Base-by-base conservation (phyloP, 768 basidiomycete genomes). In the Pulveroboletus sp. region DNA sequence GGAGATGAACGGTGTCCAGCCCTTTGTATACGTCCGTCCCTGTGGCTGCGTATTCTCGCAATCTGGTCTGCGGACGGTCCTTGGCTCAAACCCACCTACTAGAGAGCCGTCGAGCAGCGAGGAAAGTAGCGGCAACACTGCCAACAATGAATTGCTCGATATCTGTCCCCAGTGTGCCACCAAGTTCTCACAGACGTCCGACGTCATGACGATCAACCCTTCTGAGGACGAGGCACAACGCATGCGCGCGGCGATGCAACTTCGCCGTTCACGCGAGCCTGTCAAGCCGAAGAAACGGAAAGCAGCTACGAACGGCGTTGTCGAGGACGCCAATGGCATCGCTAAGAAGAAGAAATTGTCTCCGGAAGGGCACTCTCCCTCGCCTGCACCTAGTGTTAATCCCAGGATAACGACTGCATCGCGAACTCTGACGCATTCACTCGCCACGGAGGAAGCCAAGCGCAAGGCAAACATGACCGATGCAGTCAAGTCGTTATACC, bases 31-130 rank as follows among this genome's bases (percentile, higher is more conserved):
- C 63, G 68, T 97, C 57, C 74, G 77, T 13, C 71, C 84, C 0
- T 98, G 95, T 60, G 93, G 93, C 14, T 94, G 92, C 65, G 91
- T 93, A 27, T 91, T 97, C 71, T 86, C 91, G 5, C 86, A 88
- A 51, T 85, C 85, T 0, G 90, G 87, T 3, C 74, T 97, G 35
- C 84, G 82, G 49, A 83, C 85, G 3, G 76, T 61, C 68, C 29
- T 68, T 64, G 26, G 60, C 48, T 53, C 67, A 40, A 60, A 67
- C 1, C 58, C 70, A 14, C 29, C 59, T 56, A 51, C 54, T 58
- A 57, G 50, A 62, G 62, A 56, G 47, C 35, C 43, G 48, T 42
- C 56, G 26, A 51, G 50, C 50, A n/a, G 54, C 46, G 48, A 60
- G 67, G 49, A 73, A 71, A 46, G 60, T 39, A 65, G 59, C 38